A percentile compares a stretch with the other conserved stretches of the same genome.
Conservation (phyloP, 2,329 filamentous ascomycete genomes). For the Aspergillus quadrilineatus region DNA sequence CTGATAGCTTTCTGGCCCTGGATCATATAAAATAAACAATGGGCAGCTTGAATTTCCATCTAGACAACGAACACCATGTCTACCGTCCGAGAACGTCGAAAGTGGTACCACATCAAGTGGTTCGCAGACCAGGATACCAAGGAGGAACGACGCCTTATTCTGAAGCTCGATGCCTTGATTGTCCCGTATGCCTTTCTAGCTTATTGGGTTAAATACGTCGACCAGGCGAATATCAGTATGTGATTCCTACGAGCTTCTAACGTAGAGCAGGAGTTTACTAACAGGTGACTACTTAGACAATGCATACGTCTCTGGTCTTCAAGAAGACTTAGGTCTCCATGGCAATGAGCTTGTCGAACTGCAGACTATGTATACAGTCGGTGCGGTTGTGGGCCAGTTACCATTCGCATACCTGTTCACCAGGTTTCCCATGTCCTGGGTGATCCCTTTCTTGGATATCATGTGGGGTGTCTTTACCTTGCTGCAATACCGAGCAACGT, state of each 20-base stretch:
- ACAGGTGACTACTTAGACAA: slow-evolving; percentile 42
- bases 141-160: slow-evolving; percentile 53
- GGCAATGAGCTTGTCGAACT: slow-evolving; percentile 58
- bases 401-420: slow-evolving; percentile 56
- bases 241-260: background rate
- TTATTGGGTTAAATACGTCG: slow-evolving; percentile 59
- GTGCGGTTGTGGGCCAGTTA: slow-evolving; percentile 53
- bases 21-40: background rate
- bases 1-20: background rate
- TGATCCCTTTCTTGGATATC: slow-evolving; percentile 54
- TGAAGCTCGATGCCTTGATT: slow-evolving; percentile 57
- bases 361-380: slow-evolving; percentile 54
- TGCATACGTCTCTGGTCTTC: slow-evolving; percentile 56
- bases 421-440: slow-evolving; percentile 47
- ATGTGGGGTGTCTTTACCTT: slow-evolving; percentile 59
- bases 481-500: slow-evolving; percentile 52
- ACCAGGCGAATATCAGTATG: slow-evolving; percentile 56
- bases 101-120: slow-evolving; percentile 42
- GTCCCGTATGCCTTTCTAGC: slow-evolving; percentile 57
- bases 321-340: slow-evolving; percentile 52
- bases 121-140: slow-evolving; percentile 51
- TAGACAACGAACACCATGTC: slow-evolving; percentile 7
- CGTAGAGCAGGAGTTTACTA: background rate
- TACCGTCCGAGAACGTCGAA: slow-evolving; percentile 13
- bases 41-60: background rate